Percentiles rank a stretch among this genome's conserved stretches.
These are phyloP conservation scores for Rhododendron ovatum DNA, from an alignment of 148 eudicot species.

Conservation along the genomic window DNA sequence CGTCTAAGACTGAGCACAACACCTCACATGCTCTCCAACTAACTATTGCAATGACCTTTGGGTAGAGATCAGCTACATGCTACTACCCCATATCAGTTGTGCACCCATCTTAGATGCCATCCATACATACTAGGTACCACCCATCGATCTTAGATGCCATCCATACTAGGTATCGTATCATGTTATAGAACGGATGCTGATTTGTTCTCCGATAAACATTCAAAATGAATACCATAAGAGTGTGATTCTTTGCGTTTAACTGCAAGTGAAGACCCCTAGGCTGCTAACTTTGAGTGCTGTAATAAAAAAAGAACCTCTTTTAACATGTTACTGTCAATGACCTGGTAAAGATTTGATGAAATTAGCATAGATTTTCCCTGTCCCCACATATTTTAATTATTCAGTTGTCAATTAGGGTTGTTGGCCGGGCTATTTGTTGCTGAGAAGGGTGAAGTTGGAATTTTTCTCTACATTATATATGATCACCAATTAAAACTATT, in stretches of 20 bases:
- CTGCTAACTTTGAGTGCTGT: neutral
- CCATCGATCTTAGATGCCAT: no score
- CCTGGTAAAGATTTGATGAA: constrained; percentile 26
- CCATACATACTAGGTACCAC: no score
- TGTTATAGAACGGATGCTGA: neutral
- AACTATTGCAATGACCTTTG: no score
- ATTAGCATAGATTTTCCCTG: constrained; percentile 11
- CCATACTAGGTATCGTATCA: no score
- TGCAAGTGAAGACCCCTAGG: neutral
- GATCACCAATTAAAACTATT: neutral
- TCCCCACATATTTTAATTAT: constrained; percentile 3
- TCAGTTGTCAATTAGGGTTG: constrained; percentile 7
- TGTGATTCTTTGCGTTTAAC: neutral
- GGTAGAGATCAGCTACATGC: no score
- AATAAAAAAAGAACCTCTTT: neutral
- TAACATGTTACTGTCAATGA: constrained; percentile 9
- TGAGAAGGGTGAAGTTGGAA: constrained; percentile 8
- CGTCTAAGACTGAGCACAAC: no score
- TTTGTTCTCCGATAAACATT: neutral
- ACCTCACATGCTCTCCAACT: neutral
- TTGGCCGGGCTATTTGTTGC: neutral
- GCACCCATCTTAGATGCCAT: no score
- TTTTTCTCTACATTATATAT: neutral
- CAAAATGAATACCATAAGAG: neutral
- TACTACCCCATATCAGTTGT: no score